phyloP scores from a whole-genome alignment of 1,284 basidiomycete species.

The Xerocomus amazonicus region DNA sequence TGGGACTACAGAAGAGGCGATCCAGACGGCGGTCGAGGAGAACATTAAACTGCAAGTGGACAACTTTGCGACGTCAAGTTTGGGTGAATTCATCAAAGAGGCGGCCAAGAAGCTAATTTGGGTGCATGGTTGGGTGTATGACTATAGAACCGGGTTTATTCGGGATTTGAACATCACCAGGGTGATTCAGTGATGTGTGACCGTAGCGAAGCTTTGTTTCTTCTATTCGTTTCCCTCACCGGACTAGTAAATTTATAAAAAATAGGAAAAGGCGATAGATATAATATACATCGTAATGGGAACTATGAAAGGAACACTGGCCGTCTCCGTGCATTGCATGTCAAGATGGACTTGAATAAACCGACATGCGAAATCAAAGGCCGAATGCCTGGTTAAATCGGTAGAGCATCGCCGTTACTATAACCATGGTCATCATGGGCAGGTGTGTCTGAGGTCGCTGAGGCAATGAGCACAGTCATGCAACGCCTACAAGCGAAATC shows the following conservation, averaged over 20 bases:
- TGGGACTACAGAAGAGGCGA: slow-evolving; percentile 37
- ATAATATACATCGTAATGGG: too few species aligned
- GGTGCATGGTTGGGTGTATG: slow-evolving; percentile 86
- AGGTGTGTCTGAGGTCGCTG: slow-evolving; percentile 68
- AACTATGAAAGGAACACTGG: slow-evolving; percentile 21
- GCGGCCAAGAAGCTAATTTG: slow-evolving; percentile 64
- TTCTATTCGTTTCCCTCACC: too few species aligned
- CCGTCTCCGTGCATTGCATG: slow-evolving; percentile 28
- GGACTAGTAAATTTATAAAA: too few species aligned
- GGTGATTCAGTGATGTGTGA: slow-evolving; percentile 14
- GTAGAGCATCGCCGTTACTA: slow-evolving; percentile 78
- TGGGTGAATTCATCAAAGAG: slow-evolving; percentile 54
- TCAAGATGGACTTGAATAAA: slow-evolving; percentile 31
- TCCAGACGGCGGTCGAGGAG: slow-evolving; percentile 49
- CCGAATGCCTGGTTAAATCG: slow-evolving; percentile 69
- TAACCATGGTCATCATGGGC: slow-evolving; percentile 82
- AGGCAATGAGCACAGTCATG: slow-evolving; percentile 24
- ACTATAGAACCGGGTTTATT: slow-evolving; percentile 66
- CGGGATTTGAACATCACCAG: slow-evolving; percentile 60
- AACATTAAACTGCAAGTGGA: slow-evolving; percentile 75
- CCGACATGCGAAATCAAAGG: slow-evolving; percentile 42
- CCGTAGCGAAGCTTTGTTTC: too few species aligned
- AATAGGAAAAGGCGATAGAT: too few species aligned
- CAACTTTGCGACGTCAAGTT: slow-evolving; percentile 49
- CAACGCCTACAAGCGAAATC: slow-evolving; percentile 12